Base-by-base conservation (phyloP, 768 basidiomycete genomes). In the Lactarius indigo region DNA sequence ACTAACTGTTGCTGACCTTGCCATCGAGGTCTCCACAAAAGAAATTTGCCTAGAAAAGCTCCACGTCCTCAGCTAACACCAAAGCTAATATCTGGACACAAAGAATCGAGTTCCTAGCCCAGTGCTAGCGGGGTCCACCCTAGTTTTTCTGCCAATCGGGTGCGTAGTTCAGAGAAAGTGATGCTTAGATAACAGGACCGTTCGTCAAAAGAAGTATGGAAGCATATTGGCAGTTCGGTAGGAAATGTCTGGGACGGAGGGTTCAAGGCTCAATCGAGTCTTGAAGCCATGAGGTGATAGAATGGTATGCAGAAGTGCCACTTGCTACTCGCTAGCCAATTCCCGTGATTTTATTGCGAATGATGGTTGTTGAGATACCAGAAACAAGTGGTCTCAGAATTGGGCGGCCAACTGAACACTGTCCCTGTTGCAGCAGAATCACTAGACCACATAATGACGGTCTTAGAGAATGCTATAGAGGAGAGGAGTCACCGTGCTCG, bases 1-100 rank as follows among this genome's bases (percentile, higher is more conserved):
- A 88, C 42, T 87, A 86, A 71, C 83, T 86, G 18, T 83, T 28
- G n/a, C 13, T 3, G 5, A 5, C 30, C 55, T 56, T 56, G 20
- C 30, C 55, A 56, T 31, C 9, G 47, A 8, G n/a, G 1, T 50
- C 15, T 52, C 50, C 50, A 26, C 26, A 52, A 52, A 52, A 7
- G 26, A 13, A 44, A 44, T 9, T 12, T 23, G 12, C 23, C 47
- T 23, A 9, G 23, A 13, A 15, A 52, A 15, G 9, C 50, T 28
- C 23, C n/a, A 23, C 47, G 23, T 13, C 23, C 13, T 23, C 44
- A 47, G 39, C 39, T 41, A 18, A 41, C 18, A 41, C 39, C 39
- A 18, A 17, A 41, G 41, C 17, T 41, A 41, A 18, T 18, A 37
- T 37, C 10, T 37, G 7, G 35, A 37, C 12, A 37, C 12, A 13